phyloP scores from a whole-genome alignment of 148 eudicot genomes.

The Cornus controversa region DNA sequence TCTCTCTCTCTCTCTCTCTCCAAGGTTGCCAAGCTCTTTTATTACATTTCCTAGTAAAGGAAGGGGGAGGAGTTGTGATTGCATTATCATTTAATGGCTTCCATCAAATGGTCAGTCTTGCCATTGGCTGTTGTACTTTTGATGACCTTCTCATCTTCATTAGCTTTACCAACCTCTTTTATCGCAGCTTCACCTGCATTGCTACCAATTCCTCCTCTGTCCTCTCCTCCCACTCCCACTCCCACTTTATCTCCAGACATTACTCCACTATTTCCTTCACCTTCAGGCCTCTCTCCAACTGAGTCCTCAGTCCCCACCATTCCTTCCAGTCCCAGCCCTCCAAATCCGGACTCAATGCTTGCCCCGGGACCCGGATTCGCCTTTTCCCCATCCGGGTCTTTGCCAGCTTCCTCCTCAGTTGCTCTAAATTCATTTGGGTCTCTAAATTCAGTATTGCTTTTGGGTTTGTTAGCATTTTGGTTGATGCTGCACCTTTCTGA shows the following conservation, averaged over 20 bases:
- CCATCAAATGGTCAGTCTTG: background rate
- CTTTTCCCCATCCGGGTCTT: background rate
- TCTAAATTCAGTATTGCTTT: background rate
- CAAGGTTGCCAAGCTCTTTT: background rate
- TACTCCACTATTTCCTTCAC: constrained; percentile 44
- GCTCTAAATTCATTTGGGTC: background rate
- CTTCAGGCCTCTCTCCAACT: constrained; percentile 35
- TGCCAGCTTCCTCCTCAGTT: background rate
- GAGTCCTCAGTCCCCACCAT: constrained; percentile 9
- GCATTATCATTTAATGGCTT: constrained; percentile 32
- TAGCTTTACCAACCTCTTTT: constrained; percentile 27
- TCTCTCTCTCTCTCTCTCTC: background rate
- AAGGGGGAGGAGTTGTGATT: background rate
- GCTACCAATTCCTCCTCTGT: constrained; percentile 30
- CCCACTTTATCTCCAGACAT: constrained; percentile 46
- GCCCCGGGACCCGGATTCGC: background rate
- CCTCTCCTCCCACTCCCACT: constrained; percentile 28
- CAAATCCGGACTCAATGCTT: background rate
- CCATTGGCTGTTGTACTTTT: background rate
- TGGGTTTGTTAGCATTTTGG: background rate
- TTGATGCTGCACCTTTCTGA: too few relatives aligned
- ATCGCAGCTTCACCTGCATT: constrained; percentile 48
- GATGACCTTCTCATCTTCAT: constrained; percentile 2
- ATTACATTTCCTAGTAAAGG: background rate
- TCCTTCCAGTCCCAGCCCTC: background rate